Evolutionary conservation across 1,284 basidiomycete species (phyloP).

Genomic region (Microbotryum scabiosae): DNA sequence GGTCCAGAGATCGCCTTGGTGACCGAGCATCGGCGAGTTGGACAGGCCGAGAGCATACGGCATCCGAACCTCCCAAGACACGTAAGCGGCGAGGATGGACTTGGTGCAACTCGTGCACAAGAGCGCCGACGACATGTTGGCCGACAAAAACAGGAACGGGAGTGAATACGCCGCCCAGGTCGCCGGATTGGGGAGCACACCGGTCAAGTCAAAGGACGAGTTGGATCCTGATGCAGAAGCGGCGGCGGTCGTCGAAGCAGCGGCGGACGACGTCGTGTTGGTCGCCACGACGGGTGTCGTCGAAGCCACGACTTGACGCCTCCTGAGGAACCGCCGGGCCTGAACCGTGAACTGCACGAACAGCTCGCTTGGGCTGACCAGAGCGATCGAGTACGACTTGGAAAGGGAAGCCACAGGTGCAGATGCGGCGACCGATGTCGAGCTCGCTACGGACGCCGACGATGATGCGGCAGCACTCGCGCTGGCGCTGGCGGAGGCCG

Average conservation of each 20-base stretch:
- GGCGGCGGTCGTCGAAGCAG: slow-evolving; percentile 19
- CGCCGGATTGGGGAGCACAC: slow-evolving; percentile 55
- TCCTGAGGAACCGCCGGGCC: slow-evolving; percentile 9
- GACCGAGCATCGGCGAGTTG: slow-evolving; percentile 56
- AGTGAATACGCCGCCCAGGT: slow-evolving; percentile 59
- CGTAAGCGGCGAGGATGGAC: slow-evolving; percentile 62
- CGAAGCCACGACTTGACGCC: slow-evolving; percentile 17
- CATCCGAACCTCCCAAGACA: slow-evolving; percentile 58
- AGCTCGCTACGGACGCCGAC: not conserved
- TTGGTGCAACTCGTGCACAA: slow-evolving; percentile 78
- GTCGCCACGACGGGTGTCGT: slow-evolving; percentile 28
- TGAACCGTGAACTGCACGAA: not conserved
- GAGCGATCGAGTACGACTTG: not conserved
- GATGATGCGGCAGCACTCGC: not conserved
- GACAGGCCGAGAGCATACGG: slow-evolving; percentile 66
- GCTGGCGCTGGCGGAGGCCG: slow-evolving; percentile 2
- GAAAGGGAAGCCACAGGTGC: not conserved
- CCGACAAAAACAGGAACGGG: slow-evolving; percentile 66
- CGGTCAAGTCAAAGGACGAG: slow-evolving; percentile 38
- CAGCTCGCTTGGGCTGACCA: not conserved
- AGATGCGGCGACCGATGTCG: slow-evolving; percentile 2
- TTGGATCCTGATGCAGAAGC: slow-evolving; percentile 19
- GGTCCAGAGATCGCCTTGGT: slow-evolving; percentile 58
- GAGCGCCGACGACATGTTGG: slow-evolving; percentile 45
- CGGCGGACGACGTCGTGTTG: slow-evolving; percentile 15